A percentile compares a stretch with the other conserved stretches of the same genome.
These are phyloP conservation scores for Croton setiger DNA, from an alignment of 441 rosid genomes.

Conservation along the genomic window DNA sequence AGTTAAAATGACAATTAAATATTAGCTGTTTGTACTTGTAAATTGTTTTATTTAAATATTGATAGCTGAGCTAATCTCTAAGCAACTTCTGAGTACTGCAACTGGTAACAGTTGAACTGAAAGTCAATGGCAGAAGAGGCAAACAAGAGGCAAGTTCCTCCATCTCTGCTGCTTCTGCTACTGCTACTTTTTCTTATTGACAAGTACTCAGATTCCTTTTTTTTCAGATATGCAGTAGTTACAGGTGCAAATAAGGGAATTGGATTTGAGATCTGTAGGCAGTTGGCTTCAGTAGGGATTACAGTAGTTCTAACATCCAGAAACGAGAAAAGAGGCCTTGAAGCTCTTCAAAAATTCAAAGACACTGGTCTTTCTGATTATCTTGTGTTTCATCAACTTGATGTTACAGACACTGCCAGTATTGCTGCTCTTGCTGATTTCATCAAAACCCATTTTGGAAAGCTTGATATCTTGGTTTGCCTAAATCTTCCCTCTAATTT, in stretches of 20 bases:
- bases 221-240: slow-evolving; percentile 20
- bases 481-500: neutral
- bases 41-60: no score
- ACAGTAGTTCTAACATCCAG: slow-evolving; percentile 36
- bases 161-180: neutral
- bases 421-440: slow-evolving; percentile 14
- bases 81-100: no score
- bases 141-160: neutral
- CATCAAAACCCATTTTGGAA: slow-evolving; percentile 15
- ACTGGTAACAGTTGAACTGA: no score
- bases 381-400: slow-evolving; percentile 25
- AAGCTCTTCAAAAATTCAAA: slow-evolving; percentile 20
- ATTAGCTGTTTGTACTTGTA: no score
- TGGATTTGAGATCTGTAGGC: slow-evolving; percentile 38
- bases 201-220: neutral
- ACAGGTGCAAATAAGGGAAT: slow-evolving; percentile 42
- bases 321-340: slow-evolving; percentile 23
- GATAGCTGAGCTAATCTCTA: no score
- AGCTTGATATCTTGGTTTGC: slow-evolving; percentile 24
- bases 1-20: no score
- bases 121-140: neutral
- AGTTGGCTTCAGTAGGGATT: slow-evolving; percentile 35
- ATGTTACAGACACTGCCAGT: slow-evolving; percentile 12
- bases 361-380: slow-evolving; percentile 17
- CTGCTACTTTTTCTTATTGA: neutral